These are phyloP conservation scores for Melaleuca quinquenervia DNA, from an alignment of 345 rosid genomes.

Conservation along the genomic window DNA sequence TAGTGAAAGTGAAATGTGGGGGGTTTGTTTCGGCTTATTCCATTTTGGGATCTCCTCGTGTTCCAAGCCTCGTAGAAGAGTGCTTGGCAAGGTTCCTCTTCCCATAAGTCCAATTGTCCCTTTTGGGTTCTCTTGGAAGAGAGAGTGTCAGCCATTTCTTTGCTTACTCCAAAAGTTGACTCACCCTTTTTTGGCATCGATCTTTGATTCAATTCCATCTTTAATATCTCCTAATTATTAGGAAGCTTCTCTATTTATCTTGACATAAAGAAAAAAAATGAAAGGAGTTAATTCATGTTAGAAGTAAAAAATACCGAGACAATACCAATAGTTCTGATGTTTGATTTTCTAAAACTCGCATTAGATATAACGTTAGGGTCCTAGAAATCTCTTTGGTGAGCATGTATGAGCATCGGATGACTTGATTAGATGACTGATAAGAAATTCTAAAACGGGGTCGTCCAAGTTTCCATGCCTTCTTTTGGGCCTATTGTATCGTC, in stretches of 20 bases:
- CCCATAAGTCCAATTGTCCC: slow-evolving; percentile 2
- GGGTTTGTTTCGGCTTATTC: neutral
- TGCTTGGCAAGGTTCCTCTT: neutral
- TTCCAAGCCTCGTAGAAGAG: neutral
- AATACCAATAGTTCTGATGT: neutral
- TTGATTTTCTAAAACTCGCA: neutral
- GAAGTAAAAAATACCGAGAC: too few species aligned
- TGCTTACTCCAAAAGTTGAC: slow-evolving; percentile 11
- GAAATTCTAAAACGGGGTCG: neutral
- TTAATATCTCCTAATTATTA: neutral
- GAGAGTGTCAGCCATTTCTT: slow-evolving; percentile 4
- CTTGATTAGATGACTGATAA: neutral
- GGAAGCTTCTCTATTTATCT: neutral
- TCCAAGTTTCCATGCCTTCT: neutral
- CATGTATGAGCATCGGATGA: neutral
- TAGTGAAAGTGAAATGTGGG: neutral
- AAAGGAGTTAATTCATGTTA: neutral
- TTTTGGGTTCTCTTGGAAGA: slow-evolving; percentile 35
- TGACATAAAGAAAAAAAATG: neutral
- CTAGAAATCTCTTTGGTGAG: neutral
- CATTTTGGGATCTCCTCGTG: neutral
- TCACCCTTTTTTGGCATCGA: neutral
- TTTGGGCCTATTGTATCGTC: neutral
- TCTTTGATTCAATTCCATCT: neutral
- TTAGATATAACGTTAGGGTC: neutral